phyloP scores from a whole-genome alignment of 176 grass and related monocot genomes.

The Cenchrus americanus region DNA sequence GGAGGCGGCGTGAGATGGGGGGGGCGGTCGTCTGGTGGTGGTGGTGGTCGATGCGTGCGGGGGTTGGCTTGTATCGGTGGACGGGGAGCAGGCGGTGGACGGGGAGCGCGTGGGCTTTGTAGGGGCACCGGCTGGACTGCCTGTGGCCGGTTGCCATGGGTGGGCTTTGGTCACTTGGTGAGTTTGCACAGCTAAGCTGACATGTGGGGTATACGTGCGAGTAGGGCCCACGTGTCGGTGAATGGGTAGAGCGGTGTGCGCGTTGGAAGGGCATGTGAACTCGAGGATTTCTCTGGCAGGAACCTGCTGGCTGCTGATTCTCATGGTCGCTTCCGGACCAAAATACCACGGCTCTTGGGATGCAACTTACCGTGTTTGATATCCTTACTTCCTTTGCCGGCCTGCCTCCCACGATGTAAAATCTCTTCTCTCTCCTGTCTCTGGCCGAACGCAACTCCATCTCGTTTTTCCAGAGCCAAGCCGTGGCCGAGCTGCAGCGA shows the following conservation, averaged over 20 bases:
- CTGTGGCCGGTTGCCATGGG: conserved; percentile 39
- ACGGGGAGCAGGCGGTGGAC: conserved; percentile 25
- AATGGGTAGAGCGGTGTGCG: background rate
- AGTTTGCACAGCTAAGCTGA: background rate
- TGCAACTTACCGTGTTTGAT: too few relatives aligned
- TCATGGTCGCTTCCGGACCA: too few relatives aligned
- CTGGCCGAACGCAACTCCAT: too few relatives aligned
- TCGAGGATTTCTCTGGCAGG: background rate
- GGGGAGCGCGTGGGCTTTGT: background rate
- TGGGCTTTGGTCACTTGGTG: background rate
- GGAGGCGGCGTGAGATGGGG: conserved; percentile 16
- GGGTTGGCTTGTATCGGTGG: conserved; percentile 18
- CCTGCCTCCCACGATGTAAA: too few relatives aligned
- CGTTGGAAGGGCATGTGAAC: background rate
- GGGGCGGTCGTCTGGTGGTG: background rate
- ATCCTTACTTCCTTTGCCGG: too few relatives aligned
- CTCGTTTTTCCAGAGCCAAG: too few relatives aligned
- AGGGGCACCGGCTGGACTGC: background rate
- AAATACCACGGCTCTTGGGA: too few relatives aligned
- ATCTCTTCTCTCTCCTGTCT: too few relatives aligned
- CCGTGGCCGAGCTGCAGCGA: too few relatives aligned
- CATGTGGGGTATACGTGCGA: background rate
- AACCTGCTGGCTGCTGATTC: too few relatives aligned
- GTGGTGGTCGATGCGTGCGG: conserved; percentile 4
- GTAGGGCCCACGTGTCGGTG: background rate